Evolutionary conservation across 352 stramenopile species (phyloP).

Genomic region (Pythium oligandrum): DNA sequence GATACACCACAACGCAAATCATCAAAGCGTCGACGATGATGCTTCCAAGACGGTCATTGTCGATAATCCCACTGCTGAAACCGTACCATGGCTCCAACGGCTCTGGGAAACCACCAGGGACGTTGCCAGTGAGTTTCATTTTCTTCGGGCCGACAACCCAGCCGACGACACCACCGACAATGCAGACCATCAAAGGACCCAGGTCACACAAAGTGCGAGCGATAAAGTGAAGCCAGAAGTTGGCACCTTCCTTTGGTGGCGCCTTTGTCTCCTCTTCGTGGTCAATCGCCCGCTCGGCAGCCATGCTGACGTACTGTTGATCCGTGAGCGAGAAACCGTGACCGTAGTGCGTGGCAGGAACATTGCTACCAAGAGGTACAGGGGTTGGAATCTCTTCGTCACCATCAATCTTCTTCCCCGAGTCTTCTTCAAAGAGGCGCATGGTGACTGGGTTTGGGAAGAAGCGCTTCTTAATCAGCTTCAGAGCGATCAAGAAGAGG

Average conservation of each 20-base stretch:
- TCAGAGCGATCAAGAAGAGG: conserved; percentile 35
- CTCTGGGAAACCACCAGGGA: conserved; percentile 59
- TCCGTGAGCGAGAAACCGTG: conserved; percentile 8
- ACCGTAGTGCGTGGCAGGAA: not conserved
- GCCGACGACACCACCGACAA: conserved; percentile 49
- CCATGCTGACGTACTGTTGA: conserved; percentile 4
- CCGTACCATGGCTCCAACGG: conserved; percentile 43
- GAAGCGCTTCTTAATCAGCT: conserved; percentile 4
- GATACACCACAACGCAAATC: conserved; percentile 81
- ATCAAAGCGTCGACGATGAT: conserved; percentile 56
- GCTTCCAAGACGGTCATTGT: conserved; percentile 30
- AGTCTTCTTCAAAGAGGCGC: not conserved
- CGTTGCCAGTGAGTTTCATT: conserved; percentile 61
- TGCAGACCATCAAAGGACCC: conserved; percentile 67
- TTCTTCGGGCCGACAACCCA: conserved; percentile 43
- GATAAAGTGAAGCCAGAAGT: conserved; percentile 25
- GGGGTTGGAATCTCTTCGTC: not conserved
- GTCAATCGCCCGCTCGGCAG: conserved; percentile 16
- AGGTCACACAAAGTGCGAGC: conserved; percentile 43
- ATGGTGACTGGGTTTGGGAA: conserved; percentile 1
- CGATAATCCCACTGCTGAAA: conserved; percentile 36
- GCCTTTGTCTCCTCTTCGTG: conserved; percentile 26
- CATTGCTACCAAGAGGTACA: not conserved
- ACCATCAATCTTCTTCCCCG: not conserved
- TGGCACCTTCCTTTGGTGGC: conserved; percentile 12